Percentiles rank a stretch among this genome's conserved stretches.
Conservation (phyloP, 805 yeast species). For the Lachancea thermotolerans region DNA sequence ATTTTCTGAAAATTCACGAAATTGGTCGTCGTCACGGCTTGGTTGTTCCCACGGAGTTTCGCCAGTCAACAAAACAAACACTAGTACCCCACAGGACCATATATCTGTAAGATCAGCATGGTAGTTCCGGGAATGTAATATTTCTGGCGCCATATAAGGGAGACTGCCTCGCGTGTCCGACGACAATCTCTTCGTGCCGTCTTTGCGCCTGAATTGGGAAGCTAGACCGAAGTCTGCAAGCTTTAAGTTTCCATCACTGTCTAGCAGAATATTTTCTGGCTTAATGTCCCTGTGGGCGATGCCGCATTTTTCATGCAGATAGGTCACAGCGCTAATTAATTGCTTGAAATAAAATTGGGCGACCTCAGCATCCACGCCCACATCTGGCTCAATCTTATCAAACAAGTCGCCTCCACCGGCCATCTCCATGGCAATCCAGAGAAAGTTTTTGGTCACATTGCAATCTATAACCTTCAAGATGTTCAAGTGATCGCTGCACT, state of each 20-base stretch:
- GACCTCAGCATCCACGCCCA: slow-evolving; percentile 58
- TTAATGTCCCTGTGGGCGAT: slow-evolving; percentile 69
- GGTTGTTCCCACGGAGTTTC: slow-evolving; percentile 73
- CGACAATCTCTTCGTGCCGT: slow-evolving; percentile 42
- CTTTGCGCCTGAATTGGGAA: slow-evolving; percentile 45
- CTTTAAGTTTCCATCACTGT: slow-evolving; percentile 57
- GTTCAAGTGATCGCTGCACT: slow-evolving; percentile 53
- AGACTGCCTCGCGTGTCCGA: slow-evolving; percentile 62
- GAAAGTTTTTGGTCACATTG: slow-evolving; percentile 49
- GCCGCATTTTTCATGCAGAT: slow-evolving; percentile 56
- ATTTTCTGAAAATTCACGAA: slow-evolving; percentile 33
- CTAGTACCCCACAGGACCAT: slow-evolving; percentile 64
- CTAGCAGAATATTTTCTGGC: slow-evolving; percentile 67
- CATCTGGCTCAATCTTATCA: slow-evolving; percentile 72
- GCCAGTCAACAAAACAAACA: slow-evolving; percentile 58
- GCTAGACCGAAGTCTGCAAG: slow-evolving; percentile 78
- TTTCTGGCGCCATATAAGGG: slow-evolving; percentile 77
- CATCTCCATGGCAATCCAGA: slow-evolving; percentile 61
- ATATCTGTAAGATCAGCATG: slow-evolving; percentile 53
- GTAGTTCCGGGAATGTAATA: slow-evolving; percentile 39
- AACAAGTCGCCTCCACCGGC: slow-evolving; percentile 73
- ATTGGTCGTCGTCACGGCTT: slow-evolving; percentile 43
- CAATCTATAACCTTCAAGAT: slow-evolving; percentile 49
- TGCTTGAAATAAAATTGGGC: slow-evolving; percentile 68
- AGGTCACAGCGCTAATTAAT: slow-evolving; percentile 52